Evolutionary conservation across 306 rosid genomes (phyloP).

Genomic region (Pterocarpus santalinus): DNA sequence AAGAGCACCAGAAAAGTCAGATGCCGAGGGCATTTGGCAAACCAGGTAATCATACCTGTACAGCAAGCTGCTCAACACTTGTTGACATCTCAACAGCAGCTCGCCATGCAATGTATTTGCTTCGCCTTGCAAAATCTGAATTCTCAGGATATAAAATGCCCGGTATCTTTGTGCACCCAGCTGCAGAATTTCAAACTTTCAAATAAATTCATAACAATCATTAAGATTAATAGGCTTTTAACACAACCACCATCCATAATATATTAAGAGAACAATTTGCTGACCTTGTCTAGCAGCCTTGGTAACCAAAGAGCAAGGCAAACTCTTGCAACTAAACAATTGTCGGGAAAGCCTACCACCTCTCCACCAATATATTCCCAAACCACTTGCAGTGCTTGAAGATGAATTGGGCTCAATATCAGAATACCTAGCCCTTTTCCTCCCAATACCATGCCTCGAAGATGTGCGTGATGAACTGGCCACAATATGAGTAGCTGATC

Average conservation of each 20-base stretch:
- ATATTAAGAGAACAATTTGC: slow-evolving; percentile 44
- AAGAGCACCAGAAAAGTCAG: slow-evolving; percentile 39
- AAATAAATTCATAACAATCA: slow-evolving; percentile 60
- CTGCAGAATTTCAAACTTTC: slow-evolving; percentile 71
- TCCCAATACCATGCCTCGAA: slow-evolving; percentile 69
- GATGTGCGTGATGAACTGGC: slow-evolving; percentile 70
- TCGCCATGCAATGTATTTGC: slow-evolving; percentile 82
- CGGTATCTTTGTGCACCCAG: slow-evolving; percentile 81
- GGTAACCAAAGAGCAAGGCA: slow-evolving; percentile 79
- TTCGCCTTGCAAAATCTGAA: slow-evolving; percentile 92
- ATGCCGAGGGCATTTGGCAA: slow-evolving; percentile 35
- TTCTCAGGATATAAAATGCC: slow-evolving; percentile 90
- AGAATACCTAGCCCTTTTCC: slow-evolving; percentile 70
- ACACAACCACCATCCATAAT: slow-evolving; percentile 43
- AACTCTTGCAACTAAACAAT: slow-evolving; percentile 81
- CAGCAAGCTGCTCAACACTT: slow-evolving; percentile 88
- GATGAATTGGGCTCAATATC: slow-evolving; percentile 73
- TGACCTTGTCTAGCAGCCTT: slow-evolving; percentile 98
- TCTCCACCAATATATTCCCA: slow-evolving; percentile 95
- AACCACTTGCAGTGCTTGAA: slow-evolving; percentile 72
- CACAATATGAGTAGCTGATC: slow-evolving; percentile 85
- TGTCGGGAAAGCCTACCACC: slow-evolving; percentile 94
- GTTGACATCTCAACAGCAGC: slow-evolving; percentile 90
- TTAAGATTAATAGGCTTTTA: slow-evolving; percentile 54
- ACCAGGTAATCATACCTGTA: slow-evolving; percentile 68